Base-by-base conservation (phyloP, 257 asterid genomes). In the Nicotiana obtusifolia region DNA sequence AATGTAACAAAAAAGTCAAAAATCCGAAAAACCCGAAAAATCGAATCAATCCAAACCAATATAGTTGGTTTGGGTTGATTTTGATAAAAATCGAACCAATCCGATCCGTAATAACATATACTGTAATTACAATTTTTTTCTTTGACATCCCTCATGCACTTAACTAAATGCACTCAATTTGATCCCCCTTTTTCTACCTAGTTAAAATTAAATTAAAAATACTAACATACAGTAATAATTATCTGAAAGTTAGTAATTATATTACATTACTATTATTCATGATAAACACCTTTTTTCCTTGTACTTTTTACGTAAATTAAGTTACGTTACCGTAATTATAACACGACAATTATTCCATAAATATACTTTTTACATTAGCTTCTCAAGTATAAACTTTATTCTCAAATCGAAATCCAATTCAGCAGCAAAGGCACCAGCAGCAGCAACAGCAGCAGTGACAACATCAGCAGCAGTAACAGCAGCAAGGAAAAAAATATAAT, bases 91-190 rank as follows among this genome's bases (percentile, higher is more conserved):
- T 30, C 31, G 31, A 30, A 28, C 4, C 31, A 26, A 26, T 2
- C 1, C 28, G 28, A 2, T 26, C 28, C 1, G 2, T 26, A 26
- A 26, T 26, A 26, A 26, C 28, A 26, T 26, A 2, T 60, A 54
- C n/a, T 41, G 56, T 28, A 68, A 37, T 68, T 68, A 68, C 10
- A 54, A 10, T 10, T 20, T 28, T 64, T 66, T 57, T 67, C 44
- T 54, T 81, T 26, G 56, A 52, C 24, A 81, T 68, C 81, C 60
- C 28, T 67, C 28, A 68, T 67, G 68, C 78, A 62, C 44, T 52
- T 31, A 30, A 3, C 37, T 30, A 67, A 19, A 78, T 67, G 68
- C 78, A 62, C 59, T 52, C 33, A 30, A 3, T 28, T 69, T 47
- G 69, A 30, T n/a, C 17, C 31, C 15, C 11, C 4, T 24, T 26